Conservation (phyloP, 805 yeast species). For the Candida yuanshanica region DNA sequence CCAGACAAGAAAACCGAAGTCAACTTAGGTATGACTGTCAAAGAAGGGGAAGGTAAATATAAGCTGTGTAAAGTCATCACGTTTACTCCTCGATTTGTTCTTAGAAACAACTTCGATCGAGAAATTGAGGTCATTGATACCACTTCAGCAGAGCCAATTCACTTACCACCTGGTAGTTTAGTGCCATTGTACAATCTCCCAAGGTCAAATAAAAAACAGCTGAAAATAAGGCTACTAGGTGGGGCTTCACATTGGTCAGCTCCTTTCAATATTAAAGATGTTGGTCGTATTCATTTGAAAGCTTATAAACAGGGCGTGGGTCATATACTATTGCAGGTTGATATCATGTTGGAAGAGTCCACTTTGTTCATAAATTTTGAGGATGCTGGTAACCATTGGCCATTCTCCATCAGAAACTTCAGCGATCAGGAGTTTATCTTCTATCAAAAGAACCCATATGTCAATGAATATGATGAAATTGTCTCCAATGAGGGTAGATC, state of each 20-base stretch:
- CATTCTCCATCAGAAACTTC: slow-evolving; percentile 85
- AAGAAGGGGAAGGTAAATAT: slow-evolving; percentile 85
- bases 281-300: slow-evolving; percentile 77
- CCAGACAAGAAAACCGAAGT: slow-evolving; percentile 53
- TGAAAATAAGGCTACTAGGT: slow-evolving; percentile 54
- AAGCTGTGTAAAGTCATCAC: slow-evolving; percentile 71
- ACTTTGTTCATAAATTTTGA: slow-evolving; percentile 71
- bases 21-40: slow-evolving; percentile 66
- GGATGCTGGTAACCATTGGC: slow-evolving; percentile 81
- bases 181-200: slow-evolving; percentile 63
- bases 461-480: slow-evolving; percentile 60
- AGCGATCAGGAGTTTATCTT: slow-evolving; percentile 82
- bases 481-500: slow-evolving; percentile 41
- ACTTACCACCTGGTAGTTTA: slow-evolving; percentile 41
- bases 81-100: slow-evolving; percentile 74
- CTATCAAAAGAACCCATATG: slow-evolving; percentile 76
- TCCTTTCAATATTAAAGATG: slow-evolving; percentile 76
- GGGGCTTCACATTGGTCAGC: slow-evolving; percentile 72
- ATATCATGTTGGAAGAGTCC: slow-evolving; percentile 72
- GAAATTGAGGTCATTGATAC: slow-evolving; percentile 59
- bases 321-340: slow-evolving; percentile 66
- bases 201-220: slow-evolving; percentile 49
- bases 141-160: slow-evolving; percentile 50
- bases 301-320: slow-evolving; percentile 58
- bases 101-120: slow-evolving; percentile 55